Percentiles rank a stretch among this genome's conserved stretches.
phyloP scores from a whole-genome alignment of 2,329 filamentous ascomycete species.

The Bipolaris zeicola region DNA sequence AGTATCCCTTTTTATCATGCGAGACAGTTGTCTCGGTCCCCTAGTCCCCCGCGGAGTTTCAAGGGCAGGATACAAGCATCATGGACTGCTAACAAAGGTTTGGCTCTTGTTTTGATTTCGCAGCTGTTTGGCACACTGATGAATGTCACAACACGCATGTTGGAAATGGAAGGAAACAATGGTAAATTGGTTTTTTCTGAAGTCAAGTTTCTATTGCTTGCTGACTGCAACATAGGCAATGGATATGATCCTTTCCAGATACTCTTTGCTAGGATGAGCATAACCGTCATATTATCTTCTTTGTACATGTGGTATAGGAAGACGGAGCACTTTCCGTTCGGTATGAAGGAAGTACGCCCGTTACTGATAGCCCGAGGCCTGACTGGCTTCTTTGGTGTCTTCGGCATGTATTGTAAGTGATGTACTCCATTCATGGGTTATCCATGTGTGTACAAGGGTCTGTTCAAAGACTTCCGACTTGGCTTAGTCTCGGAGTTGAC shows the following conservation, averaged over 20 bases:
- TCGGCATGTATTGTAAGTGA: constrained; percentile 69
- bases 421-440: constrained; percentile 35
- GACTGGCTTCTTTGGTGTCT: constrained; percentile 76
- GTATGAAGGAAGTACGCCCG: constrained; percentile 67
- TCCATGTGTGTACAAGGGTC: constrained; percentile 24
- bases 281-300: constrained; percentile 71
- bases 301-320: constrained; percentile 75
- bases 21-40: constrained; percentile 32
- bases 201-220: no score
- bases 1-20: constrained; percentile 13
- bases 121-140: constrained; percentile 85
- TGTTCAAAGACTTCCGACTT: constrained; percentile 4
- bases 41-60: constrained; percentile 25
- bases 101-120: constrained; percentile 72
- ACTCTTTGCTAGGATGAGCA: constrained; percentile 76
- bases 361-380: constrained; percentile 72
- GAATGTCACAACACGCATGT: constrained; percentile 78
- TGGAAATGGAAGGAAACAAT: constrained; percentile 71
- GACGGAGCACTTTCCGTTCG: constrained; percentile 73
- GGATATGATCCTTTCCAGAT: constrained; percentile 80
- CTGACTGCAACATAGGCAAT: constrained; percentile 48
- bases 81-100: constrained; percentile 72
- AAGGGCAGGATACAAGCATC: constrained; percentile 42
- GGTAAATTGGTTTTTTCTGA: constrained; percentile 39
- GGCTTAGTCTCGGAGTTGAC: neutral